phyloP scores from a whole-genome alignment of 305 asterid species.

The Fraxinus baroniana region DNA sequence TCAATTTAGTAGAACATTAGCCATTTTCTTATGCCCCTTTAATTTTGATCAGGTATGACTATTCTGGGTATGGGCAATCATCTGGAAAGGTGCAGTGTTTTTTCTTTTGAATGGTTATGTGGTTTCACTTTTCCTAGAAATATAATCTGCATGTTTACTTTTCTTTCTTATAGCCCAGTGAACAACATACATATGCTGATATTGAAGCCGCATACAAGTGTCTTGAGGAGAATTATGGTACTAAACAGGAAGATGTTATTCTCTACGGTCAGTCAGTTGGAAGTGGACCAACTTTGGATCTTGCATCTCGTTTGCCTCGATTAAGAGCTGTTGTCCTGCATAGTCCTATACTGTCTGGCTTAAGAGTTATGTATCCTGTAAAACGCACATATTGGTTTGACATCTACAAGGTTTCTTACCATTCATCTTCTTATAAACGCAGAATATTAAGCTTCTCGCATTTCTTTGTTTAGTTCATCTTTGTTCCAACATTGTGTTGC shows the following conservation, averaged over 20 bases:
- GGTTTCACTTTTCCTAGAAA: not conserved
- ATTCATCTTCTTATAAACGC: not conserved
- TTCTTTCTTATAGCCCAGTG: constrained; percentile 63
- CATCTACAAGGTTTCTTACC: constrained; percentile 67
- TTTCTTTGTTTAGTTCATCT: not conserved
- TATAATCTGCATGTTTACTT: constrained; percentile 14
- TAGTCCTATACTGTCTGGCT: constrained; percentile 86
- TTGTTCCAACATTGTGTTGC: constrained; percentile 38
- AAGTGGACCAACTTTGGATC: constrained; percentile 88
- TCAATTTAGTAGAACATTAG: not conserved
- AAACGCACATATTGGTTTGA: constrained; percentile 88
- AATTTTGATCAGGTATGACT: constrained; percentile 71
- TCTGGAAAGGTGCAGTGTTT: constrained; percentile 74
- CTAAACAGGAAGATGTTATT: constrained; percentile 81
- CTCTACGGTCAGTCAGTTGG: constrained; percentile 94
- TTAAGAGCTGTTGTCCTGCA: constrained; percentile 81
- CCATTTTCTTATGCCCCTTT: constrained; percentile 23
- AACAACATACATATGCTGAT: constrained; percentile 91
- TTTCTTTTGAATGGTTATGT: not conserved
- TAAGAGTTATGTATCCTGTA: constrained; percentile 87
- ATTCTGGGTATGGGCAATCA: constrained; percentile 95
- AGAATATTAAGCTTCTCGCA: not conserved
- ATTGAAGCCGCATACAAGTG: constrained; percentile 91
- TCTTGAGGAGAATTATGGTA: constrained; percentile 88
- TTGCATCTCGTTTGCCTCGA: constrained; percentile 75